These are phyloP conservation scores for Sclerotinia glacialis DNA, from an alignment of 2,329 filamentous ascomycete species.

Conservation along the genomic window DNA sequence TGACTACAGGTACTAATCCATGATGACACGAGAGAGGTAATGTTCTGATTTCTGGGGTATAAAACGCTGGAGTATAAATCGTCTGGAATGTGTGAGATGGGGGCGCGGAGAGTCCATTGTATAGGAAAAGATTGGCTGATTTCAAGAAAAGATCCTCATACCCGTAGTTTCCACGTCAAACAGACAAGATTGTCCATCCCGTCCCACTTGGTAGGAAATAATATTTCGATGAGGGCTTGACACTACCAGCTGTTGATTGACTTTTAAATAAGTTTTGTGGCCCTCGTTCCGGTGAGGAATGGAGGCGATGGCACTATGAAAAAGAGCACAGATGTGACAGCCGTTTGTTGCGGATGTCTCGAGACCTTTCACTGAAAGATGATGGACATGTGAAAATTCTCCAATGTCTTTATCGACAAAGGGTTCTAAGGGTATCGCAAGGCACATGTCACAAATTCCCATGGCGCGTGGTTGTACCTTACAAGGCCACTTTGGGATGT, in stretches of 20 bases:
- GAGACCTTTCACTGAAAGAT: slow-evolving; percentile 22
- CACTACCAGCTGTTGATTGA: background rate
- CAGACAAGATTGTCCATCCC: slow-evolving; percentile 3
- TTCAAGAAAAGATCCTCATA: slow-evolving; percentile 6
- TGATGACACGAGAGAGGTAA: slow-evolving; percentile 17
- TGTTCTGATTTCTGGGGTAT: slow-evolving; percentile 17
- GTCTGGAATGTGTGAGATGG: slow-evolving; percentile 17
- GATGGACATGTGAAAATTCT: slow-evolving; percentile 19
- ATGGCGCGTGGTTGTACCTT: background rate
- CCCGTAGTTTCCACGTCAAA: slow-evolving; percentile 26
- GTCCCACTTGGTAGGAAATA: slow-evolving; percentile 22
- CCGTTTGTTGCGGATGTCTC: slow-evolving; percentile 19
- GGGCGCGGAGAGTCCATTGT: too few relatives aligned
- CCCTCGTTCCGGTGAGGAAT: background rate
- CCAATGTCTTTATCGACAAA: background rate
- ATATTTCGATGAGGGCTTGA: slow-evolving; percentile 1
- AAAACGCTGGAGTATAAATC: slow-evolving; percentile 19
- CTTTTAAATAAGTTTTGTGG: slow-evolving; percentile 17
- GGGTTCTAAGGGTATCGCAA: slow-evolving; percentile 2
- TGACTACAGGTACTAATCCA: slow-evolving; percentile 24
- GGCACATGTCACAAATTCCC: slow-evolving; percentile 8
- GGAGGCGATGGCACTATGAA: slow-evolving; percentile 15
- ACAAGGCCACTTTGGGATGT: background rate
- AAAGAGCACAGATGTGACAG: slow-evolving; percentile 21
- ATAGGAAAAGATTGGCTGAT: background rate